Base-by-base conservation (phyloP, 139 green algal species). In the Microglena sp. region DNA sequence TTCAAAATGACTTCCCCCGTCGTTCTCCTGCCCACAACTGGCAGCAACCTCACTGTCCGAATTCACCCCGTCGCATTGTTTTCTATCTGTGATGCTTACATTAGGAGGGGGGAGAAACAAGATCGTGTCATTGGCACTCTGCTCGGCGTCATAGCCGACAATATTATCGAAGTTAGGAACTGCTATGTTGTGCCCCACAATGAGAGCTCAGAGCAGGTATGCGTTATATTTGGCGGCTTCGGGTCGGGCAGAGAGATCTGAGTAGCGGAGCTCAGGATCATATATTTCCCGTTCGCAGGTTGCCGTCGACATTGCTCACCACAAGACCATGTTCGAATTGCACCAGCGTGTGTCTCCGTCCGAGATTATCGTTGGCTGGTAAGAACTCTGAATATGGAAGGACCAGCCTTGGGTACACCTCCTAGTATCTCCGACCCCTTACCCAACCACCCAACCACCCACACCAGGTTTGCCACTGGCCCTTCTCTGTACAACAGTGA, bases 131-230 rank as follows among this genome's bases (percentile, higher is more conserved):
- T 99, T 62, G 93, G 93, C 40, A 97, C 93, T 22, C 78, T 98
- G 50, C 82, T 99, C 35, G 93, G 93, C 21, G 85, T 63, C 5
- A 67, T 89, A 1, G 50, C 59, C 2, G 89, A 95, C n/a, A 66
- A 56, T 33, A 68, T 86, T 8, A 66, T 95, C 1, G 83, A 96
- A 7, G 78, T 98, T 33, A 90, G 82, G 62, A 92, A 86, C 60
- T 94, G 85, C 78, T 99, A 97, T 56, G 86, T 93, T 5, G 93
- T 99, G 27, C 92, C 93, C 0, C 92, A 97, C 81, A 95, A 90
- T 55, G 93, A 98, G 76, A 88, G 71, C 69, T 73, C 78, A 35
- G 90, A 96, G 24, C 82, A 92, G 81, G 89, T 91, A 55, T n/a
- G n/a, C n/a, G n/a, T 15, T 50, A 15, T 15, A 8, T 50, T n/a